Conservation (phyloP, 257 asterid species). For the Salvia splendens region DNA sequence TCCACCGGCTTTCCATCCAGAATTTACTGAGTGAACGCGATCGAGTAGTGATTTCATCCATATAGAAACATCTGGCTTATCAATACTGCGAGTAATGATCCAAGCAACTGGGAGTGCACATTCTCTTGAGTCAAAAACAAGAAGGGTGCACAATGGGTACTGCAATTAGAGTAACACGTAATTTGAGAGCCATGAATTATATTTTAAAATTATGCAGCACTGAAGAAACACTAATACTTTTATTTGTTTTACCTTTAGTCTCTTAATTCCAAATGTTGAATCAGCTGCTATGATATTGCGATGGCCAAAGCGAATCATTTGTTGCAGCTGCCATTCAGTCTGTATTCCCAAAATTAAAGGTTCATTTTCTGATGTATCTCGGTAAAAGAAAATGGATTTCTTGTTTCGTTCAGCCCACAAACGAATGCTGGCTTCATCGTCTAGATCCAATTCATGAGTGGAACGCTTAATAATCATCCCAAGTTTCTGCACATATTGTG, state of each 20-base stretch:
- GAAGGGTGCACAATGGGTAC: constrained; percentile 96
- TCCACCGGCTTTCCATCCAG: constrained; percentile 84
- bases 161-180: constrained; percentile 45
- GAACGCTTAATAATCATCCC: constrained; percentile 94
- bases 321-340: constrained; percentile 99
- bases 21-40: constrained; percentile 73
- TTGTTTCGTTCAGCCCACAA: constrained; percentile 88
- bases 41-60: constrained; percentile 84
- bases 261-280: constrained; percentile 91
- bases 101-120: constrained; percentile 99
- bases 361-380: constrained; percentile 70
- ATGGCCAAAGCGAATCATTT: constrained; percentile 97
- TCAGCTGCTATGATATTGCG: constrained; percentile 74
- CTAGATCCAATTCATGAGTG: constrained; percentile 92
- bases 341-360: constrained; percentile 92
- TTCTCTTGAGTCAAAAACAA: constrained; percentile 95
- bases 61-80: constrained; percentile 64
- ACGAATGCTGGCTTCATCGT: constrained; percentile 90
- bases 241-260: constrained; percentile 67
- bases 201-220: constrained; percentile 2
- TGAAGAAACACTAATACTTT: background rate
- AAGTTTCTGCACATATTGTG: constrained; percentile 90
- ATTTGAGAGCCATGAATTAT: constrained; percentile 28
- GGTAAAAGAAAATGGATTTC: constrained; percentile 81
- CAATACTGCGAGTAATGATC: constrained; percentile 78